Evolutionary conservation across 1,284 basidiomycete genomes (phyloP), one percentile per base, ranked within the genome.

Genomic region (Ustilago xerochloae): DNA sequence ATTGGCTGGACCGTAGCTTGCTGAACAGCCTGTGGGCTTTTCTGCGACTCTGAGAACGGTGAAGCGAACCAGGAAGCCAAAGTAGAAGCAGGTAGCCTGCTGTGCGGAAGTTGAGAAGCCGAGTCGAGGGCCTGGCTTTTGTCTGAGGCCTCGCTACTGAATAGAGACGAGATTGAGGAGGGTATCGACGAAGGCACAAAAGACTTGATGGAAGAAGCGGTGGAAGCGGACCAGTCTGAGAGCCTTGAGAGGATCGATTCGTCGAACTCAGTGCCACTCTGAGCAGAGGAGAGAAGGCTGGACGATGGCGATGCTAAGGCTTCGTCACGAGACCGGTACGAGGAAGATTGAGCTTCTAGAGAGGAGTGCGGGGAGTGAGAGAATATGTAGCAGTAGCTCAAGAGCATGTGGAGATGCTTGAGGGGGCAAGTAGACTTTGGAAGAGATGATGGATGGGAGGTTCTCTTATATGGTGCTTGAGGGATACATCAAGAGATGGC

Each of bases 361-460:
- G 63, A 28, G 28, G 55, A 35, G 24, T 41, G n/a, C 12, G 63
- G 59, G n/a, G 63, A 55, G 36, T 65, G 58, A 30, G 55, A 60
- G 65, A 54, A 68, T 15, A 54, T 54, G 39, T 58, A 63, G 36
- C 46, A 59, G 39, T 63, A 62, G 65, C 59, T 68, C 59, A 55
- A 63, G 33, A 58, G 65, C 65, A 68, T 68, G 47, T 43, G 63
- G 33, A 30, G 32, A 36, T n/a, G 49, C n/a, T n/a, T n/a, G n/a
- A n/a, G n/a, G n/a, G n/a, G n/a, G n/a, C n/a, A n/a, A n/a, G n/a
- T n/a, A n/a, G n/a, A n/a, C n/a, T n/a, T n/a, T n/a, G n/a, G n/a
- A n/a, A n/a, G n/a, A n/a, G n/a, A n/a, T n/a, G n/a, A 39, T 39
- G 36, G 36, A n/a, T n/a, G n/a, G n/a, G n/a, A n/a, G n/a, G n/a